A percentile compares a stretch with the other conserved stretches of the same genome.
Evolutionary conservation across 2,329 filamentous ascomycete species (phyloP).

Genomic region (Fusarium illudens): DNA sequence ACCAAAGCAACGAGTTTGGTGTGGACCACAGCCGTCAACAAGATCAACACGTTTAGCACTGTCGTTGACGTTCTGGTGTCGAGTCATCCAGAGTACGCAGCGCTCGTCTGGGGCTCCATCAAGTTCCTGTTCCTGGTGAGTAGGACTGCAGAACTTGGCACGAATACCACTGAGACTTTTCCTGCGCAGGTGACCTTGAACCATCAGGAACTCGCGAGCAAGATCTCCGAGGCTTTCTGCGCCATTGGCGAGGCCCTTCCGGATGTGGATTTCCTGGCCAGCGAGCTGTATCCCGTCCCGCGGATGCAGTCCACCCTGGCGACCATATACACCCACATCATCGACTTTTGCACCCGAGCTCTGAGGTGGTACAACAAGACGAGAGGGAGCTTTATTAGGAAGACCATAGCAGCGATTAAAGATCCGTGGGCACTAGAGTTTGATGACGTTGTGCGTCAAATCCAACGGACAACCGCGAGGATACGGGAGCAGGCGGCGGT

Average conservation of each 20-base stretch:
- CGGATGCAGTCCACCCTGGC: slow-evolving; percentile 14
- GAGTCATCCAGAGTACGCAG: slow-evolving; percentile 11
- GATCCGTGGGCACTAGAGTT: slow-evolving; percentile 15
- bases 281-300: slow-evolving; percentile 16
- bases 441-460: slow-evolving; percentile 16
- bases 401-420: slow-evolving; percentile 4
- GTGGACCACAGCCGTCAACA: slow-evolving; percentile 3
- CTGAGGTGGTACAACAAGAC: slow-evolving; percentile 10
- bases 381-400: not conserved
- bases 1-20: not conserved
- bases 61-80: slow-evolving; percentile 16
- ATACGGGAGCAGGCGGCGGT: slow-evolving; percentile 11
- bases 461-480: not conserved
- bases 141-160: not conserved
- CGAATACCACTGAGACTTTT: not conserved
- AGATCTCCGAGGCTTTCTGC: slow-evolving; percentile 1
- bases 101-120: slow-evolving; percentile 15
- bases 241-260: slow-evolving; percentile 5
- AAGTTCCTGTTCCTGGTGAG: slow-evolving; percentile 18
- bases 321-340: slow-evolving; percentile 11
- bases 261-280: slow-evolving; percentile 15
- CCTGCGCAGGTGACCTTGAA: slow-evolving; percentile 6
- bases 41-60: slow-evolving; percentile 5
- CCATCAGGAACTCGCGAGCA: slow-evolving; percentile 12
- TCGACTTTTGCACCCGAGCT: slow-evolving; percentile 20